Base-by-base conservation (phyloP, 1,139 yeast genomes). In the Keqinozyma sinolaborantium region DNA sequence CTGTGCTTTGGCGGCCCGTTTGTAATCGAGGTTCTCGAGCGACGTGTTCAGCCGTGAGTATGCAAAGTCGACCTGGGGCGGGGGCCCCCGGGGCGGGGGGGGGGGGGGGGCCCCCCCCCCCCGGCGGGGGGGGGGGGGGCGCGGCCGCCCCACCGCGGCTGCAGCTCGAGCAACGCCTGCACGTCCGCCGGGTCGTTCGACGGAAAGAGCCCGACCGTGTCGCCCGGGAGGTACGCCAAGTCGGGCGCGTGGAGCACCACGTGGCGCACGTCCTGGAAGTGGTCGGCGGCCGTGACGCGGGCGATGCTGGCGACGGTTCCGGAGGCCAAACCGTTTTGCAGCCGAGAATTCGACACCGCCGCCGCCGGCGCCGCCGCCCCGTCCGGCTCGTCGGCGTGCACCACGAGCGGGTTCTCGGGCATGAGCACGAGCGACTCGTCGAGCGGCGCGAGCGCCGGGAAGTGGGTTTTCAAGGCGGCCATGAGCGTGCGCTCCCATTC, bases 201-300 rank as follows among this genome's bases (percentile, higher is more conserved):
- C 0, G 98, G 95, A 48, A 82, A 87, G 14, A 92, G 51, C 0
- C 84, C 79, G 2, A 83, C 59, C 0, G 94, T 79, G 47, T 92
- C 97, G 3, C 97, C 98, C 0, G 95, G 90, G 2, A 50, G 40
- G 47, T 76, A 85, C 0, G 48, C 35, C 4, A 71, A 39, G 14
- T 49, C 45, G 3, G 58, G 48, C n/a, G 58, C 41, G 28, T 57
- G 54, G 4, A 88, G 60, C 0, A 58, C 54, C 11, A 90, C 53
- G 36, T 75, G 79, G 25, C 96, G 69, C 1, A 92, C 95, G 50
- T 94, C 98, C 55, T 92, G 97, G 57, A 86, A 88, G 60, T 94
- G 97, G 34, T 77, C 81, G 0, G 44, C 37, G 0, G 75, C 56
- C 0, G 97, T 90, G 10, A 90, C 60, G 35, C 96, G 59, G 1